phyloP scores from a whole-genome alignment of 345 rosid species.

The Balakata baccata region DNA sequence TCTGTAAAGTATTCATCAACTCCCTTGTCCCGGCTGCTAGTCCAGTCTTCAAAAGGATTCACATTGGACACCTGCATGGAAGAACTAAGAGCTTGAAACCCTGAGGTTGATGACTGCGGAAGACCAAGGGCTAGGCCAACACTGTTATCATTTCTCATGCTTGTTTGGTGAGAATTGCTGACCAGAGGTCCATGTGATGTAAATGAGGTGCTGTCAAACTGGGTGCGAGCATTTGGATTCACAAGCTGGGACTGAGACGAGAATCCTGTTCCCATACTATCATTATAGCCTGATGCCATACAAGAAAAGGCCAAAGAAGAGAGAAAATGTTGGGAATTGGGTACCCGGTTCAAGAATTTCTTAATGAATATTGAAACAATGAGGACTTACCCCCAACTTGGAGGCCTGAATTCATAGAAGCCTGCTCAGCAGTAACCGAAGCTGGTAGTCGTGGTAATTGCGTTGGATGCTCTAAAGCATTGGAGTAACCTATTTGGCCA shows the following conservation, averaged over 20 bases:
- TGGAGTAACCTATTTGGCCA: slow-evolving; percentile 42
- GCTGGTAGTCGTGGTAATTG: slow-evolving; percentile 50
- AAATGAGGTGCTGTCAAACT: slow-evolving; percentile 43
- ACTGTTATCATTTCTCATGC: slow-evolving; percentile 42
- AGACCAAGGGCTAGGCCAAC: slow-evolving; percentile 74
- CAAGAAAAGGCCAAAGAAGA: slow-evolving; percentile 16
- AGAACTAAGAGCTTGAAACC: slow-evolving; percentile 44
- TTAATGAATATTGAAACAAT: background rate
- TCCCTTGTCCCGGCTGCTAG: slow-evolving; percentile 59
- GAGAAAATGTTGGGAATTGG: background rate
- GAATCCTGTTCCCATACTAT: slow-evolving; percentile 45
- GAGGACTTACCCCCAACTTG: slow-evolving; percentile 54
- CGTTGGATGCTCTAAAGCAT: slow-evolving; percentile 48
- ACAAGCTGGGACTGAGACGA: slow-evolving; percentile 49
- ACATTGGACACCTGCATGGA: slow-evolving; percentile 42
- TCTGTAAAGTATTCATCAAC: slow-evolving; percentile 70
- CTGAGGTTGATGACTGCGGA: slow-evolving; percentile 53
- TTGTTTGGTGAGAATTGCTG: slow-evolving; percentile 41
- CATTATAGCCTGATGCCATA: slow-evolving; percentile 48
- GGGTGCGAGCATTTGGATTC: slow-evolving; percentile 49
- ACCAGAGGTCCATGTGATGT: slow-evolving; percentile 45
- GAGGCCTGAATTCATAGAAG: slow-evolving; percentile 49
- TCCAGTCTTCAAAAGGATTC: slow-evolving; percentile 84
- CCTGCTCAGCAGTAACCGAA: slow-evolving; percentile 47
- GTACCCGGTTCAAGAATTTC: background rate